Evolutionary conservation across 179 eudicot genomes (phyloP).

Genomic region (Spergularia azorica): DNA sequence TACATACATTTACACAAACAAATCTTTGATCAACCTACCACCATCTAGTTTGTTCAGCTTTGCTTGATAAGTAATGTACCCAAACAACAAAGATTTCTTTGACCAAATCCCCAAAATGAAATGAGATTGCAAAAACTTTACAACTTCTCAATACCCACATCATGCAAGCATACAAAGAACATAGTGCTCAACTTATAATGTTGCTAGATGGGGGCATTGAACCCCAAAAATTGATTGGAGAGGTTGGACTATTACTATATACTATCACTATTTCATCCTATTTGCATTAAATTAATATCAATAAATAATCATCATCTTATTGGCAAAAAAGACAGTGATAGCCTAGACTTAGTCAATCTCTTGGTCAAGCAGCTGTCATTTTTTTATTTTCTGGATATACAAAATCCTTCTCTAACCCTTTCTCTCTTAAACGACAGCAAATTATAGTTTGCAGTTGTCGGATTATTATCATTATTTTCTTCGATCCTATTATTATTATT

Average conservation of each 20-base stretch:
- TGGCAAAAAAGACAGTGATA: conserved; percentile 25
- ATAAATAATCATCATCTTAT: conserved; percentile 19
- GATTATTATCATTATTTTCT: conserved; percentile 15
- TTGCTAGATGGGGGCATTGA: conserved; percentile 13
- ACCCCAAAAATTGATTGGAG: conserved; percentile 19
- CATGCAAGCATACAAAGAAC: conserved; percentile 4
- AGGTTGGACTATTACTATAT: conserved; percentile 15
- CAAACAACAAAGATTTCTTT: background rate
- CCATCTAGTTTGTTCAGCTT: background rate
- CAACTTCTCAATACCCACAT: background rate
- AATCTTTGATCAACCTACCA: background rate
- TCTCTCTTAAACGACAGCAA: conserved; percentile 49
- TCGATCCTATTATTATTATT: conserved; percentile 16
- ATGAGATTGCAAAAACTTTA: background rate
- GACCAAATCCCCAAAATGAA: background rate
- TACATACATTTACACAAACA: background rate
- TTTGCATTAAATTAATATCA: conserved; percentile 6
- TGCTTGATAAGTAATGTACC: background rate
- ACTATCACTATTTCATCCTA: conserved; percentile 12
- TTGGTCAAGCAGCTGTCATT: conserved; percentile 48
- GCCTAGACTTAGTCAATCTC: conserved; percentile 39
- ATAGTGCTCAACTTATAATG: conserved; percentile 19
- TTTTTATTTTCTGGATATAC: conserved; percentile 28
- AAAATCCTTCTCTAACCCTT: conserved; percentile 19
- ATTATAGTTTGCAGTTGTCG: conserved; percentile 71